Evolutionary conservation across 805 yeast genomes (phyloP).

Genomic region (Maudiozyma barnettii): DNA sequence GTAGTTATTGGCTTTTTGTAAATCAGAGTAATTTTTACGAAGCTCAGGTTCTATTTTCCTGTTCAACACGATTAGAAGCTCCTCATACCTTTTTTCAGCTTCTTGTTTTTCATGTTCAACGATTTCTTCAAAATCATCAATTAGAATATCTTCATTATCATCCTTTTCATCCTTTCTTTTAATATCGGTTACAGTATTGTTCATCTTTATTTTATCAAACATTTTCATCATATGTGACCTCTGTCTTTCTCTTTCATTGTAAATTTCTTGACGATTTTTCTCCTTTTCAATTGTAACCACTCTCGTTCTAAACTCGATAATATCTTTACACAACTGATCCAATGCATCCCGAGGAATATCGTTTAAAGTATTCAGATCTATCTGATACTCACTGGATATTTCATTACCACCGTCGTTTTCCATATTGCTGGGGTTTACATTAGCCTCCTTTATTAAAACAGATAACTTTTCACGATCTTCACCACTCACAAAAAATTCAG

Average conservation of each 20-base stretch:
- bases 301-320: slow-evolving; percentile 46
- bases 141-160: slow-evolving; percentile 7
- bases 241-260: slow-evolving; percentile 22
- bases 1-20: slow-evolving; percentile 12
- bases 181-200: slow-evolving; percentile 1
- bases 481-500: neutral
- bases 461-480: neutral
- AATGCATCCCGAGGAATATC: slow-evolving; percentile 23
- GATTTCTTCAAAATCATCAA: slow-evolving; percentile 6
- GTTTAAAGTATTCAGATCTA: slow-evolving; percentile 22
- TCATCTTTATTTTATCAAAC: slow-evolving; percentile 21
- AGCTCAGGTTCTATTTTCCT: slow-evolving; percentile 14
- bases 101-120: slow-evolving; percentile 9
- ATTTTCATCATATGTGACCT: slow-evolving; percentile 19
- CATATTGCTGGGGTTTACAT: neutral
- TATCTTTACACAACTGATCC: slow-evolving; percentile 33
- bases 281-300: slow-evolving; percentile 45
- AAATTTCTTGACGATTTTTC: slow-evolving; percentile 36
- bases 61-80: slow-evolving; percentile 10
- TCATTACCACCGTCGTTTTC: neutral
- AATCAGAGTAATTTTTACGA: slow-evolving; percentile 7
- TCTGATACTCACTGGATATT: slow-evolving; percentile 15
- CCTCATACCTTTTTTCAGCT: slow-evolving; percentile 10
- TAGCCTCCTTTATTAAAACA: neutral
- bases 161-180: slow-evolving; percentile 10